Conservation (phyloP, 306 rosid species). For the Pterocarpus macrocarpus region DNA sequence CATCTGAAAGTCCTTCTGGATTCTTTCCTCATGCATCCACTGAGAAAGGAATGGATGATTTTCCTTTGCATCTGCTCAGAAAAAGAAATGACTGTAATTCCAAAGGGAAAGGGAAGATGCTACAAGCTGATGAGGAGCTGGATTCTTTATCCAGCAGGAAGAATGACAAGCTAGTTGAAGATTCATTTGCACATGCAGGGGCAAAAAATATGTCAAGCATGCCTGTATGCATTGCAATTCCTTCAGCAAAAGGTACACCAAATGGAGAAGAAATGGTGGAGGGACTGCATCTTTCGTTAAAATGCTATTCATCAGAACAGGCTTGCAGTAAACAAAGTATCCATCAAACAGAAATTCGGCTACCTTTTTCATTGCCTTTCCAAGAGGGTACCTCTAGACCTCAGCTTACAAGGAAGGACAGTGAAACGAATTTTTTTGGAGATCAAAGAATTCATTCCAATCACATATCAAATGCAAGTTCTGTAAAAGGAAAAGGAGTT, state of each 20-base stretch:
- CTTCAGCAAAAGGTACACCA: conserved; percentile 48
- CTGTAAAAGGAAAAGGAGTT: conserved; percentile 51
- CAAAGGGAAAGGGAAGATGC: conserved; percentile 71
- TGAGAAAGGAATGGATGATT: conserved; percentile 53
- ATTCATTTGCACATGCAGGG: conserved; percentile 46
- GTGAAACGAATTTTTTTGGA: conserved; percentile 45
- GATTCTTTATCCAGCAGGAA: conserved; percentile 53
- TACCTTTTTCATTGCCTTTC: conserved; percentile 48
- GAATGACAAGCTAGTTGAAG: conserved; percentile 50
- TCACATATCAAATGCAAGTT: conserved; percentile 37
- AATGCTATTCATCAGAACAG: conserved; percentile 46
- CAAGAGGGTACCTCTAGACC: conserved; percentile 54
- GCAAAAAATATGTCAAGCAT: conserved; percentile 51
- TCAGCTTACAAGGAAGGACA: conserved; percentile 46
- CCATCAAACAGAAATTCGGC: conserved; percentile 50
- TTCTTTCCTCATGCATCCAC: conserved; percentile 48
- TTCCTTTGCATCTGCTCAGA: conserved; percentile 50
- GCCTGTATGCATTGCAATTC: conserved; percentile 38
- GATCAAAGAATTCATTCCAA: conserved; percentile 46
- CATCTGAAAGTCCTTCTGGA: conserved; percentile 47
- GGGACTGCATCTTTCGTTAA: conserved; percentile 62
- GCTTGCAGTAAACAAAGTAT: conserved; percentile 42
- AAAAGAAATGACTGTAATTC: conserved; percentile 53
- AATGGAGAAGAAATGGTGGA: conserved; percentile 53
- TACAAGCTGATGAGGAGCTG: conserved; percentile 53